Conservation (phyloP, 1,284 basidiomycete species). For the Marasmius sp. region DNA sequence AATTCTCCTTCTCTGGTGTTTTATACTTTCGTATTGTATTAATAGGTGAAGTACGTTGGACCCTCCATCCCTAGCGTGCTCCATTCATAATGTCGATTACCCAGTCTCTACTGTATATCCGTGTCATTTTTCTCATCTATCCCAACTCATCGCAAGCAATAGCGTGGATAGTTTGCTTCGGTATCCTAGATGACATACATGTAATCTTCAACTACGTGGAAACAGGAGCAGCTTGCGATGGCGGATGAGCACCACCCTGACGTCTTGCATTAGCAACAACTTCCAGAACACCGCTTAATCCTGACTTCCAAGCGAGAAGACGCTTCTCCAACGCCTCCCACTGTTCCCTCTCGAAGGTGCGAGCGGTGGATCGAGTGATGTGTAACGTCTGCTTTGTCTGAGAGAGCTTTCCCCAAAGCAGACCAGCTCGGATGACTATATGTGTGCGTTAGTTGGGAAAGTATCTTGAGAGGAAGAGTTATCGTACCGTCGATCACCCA, state of each 20-base stretch:
- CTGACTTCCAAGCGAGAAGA: conserved; percentile 78
- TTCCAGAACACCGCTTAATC: conserved; percentile 66
- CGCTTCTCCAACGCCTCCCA: conserved; percentile 85
- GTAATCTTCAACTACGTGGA: conserved; percentile 2
- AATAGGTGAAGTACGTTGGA: neutral
- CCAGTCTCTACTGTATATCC: too few relatives aligned
- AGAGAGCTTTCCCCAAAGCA: conserved; percentile 84
- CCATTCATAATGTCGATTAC: too few relatives aligned
- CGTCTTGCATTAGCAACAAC: conserved; percentile 63
- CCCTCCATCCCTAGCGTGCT: too few relatives aligned
- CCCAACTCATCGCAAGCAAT: too few relatives aligned
- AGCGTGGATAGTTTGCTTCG: neutral
- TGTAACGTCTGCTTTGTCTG: conserved; percentile 79
- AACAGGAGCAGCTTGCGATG: conserved; percentile 20
- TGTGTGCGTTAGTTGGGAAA: neutral
- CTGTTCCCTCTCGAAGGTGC: conserved; percentile 76
- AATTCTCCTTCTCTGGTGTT: neutral
- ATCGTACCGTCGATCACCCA: conserved; percentile 89
- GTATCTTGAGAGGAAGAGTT: conserved; percentile 7
- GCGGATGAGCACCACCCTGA: conserved; percentile 35
- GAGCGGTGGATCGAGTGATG: conserved; percentile 76
- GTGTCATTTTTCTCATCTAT: too few relatives aligned
- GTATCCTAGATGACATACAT: neutral
- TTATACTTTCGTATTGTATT: neutral
- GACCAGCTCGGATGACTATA: conserved; percentile 80